These are phyloP conservation scores for Solanum gracilifrons DNA, from an alignment of 257 asterid genomes.

Conservation along the genomic window DNA sequence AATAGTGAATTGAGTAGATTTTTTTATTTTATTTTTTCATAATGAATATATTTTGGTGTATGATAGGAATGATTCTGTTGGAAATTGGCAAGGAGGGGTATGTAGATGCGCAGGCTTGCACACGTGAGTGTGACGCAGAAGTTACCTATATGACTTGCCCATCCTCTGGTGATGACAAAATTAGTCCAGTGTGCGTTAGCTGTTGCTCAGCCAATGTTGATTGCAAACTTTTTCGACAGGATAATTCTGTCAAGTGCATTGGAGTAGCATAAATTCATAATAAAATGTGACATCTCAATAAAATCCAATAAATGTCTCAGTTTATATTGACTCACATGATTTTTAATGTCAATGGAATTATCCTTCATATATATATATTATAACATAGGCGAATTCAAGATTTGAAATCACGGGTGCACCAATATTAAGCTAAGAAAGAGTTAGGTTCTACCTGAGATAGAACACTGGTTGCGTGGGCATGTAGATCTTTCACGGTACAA, in stretches of 20 bases:
- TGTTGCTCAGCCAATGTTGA: not conserved
- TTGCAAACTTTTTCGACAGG: not conserved
- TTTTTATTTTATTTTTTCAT: too few relatives aligned
- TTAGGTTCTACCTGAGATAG: not conserved
- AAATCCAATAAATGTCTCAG: not conserved
- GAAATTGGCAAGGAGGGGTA: not conserved
- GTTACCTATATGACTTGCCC: not conserved
- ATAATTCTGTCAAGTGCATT: not conserved
- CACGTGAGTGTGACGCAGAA: not conserved
- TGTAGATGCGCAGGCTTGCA: not conserved
- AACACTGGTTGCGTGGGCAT: not conserved
- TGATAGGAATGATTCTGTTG: too few relatives aligned
- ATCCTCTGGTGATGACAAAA: not conserved
- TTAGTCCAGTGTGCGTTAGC: not conserved
- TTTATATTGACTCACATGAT: not conserved
- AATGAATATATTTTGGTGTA: too few relatives aligned
- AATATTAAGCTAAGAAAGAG: not conserved
- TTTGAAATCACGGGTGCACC: not conserved
- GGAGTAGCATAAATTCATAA: not conserved
- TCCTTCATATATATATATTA: not conserved
- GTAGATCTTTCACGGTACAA: not conserved
- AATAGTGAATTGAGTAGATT: not conserved
- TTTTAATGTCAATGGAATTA: not conserved
- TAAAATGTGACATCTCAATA: not conserved
- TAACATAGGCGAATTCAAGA: too few relatives aligned